phyloP scores from a whole-genome alignment of 1,284 basidiomycete genomes.

The Irpex lacteus region DNA sequence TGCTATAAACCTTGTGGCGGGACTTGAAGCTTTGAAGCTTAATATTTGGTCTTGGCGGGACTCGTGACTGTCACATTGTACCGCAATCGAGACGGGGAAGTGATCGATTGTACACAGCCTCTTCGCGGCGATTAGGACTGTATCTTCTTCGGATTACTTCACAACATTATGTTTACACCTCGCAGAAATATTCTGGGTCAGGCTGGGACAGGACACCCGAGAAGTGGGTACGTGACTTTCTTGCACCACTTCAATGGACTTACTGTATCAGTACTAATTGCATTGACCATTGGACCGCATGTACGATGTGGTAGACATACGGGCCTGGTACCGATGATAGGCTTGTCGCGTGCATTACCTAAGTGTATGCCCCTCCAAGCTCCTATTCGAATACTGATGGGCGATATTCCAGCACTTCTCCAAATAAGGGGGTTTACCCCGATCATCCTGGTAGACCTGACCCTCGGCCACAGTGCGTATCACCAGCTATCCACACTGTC shows the following conservation, averaged over 20 bases:
- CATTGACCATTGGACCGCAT: background rate
- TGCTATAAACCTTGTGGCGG: background rate
- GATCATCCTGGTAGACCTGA: background rate
- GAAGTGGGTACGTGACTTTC: background rate
- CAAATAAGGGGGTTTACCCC: background rate
- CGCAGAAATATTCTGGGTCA: background rate
- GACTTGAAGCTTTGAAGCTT: background rate
- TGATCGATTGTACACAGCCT: background rate
- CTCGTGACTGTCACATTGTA: background rate
- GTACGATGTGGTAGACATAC: background rate
- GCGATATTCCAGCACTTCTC: background rate
- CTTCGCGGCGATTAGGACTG: background rate
- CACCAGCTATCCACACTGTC: background rate
- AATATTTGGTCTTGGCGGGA: background rate
- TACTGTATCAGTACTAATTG: background rate
- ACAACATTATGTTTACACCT: background rate
- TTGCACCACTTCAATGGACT: background rate
- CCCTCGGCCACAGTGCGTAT: background rate
- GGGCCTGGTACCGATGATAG: background rate
- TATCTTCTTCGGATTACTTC: background rate
- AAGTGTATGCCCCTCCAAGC: background rate
- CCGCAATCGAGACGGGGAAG: background rate
- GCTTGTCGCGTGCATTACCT: background rate
- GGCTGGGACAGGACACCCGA: background rate
- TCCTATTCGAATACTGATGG: background rate